Base-by-base conservation (phyloP, 345 rosid species). In the Viola odorata region DNA sequence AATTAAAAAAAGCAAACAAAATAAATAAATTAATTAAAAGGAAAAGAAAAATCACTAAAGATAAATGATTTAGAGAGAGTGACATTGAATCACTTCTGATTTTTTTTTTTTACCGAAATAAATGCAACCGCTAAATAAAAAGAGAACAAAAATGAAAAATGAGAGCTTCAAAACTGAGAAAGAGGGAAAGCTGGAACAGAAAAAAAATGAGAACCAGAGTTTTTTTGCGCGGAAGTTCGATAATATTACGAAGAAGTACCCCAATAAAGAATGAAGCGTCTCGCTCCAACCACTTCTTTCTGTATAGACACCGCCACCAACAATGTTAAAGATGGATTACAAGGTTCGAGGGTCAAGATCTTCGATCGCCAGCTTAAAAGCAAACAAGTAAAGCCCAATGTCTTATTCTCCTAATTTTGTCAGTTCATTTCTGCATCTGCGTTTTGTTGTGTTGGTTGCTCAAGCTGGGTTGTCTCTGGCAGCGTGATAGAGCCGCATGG, bases 401-500 rank as follows among this genome's bases (percentile, higher is more conserved):
- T 37, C 42, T 58, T 36, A 54, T 68, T 37, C 14, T 32, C 15
- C 16, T 49, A 59, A 12, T 10, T 12, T 36, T n/a, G 1, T 47
- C 7, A n/a, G 37, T 58, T 47, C 17, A 12, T 52, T 36, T 47
- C 7, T 42, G 6, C 8, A 1, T 51, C 58, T 13, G 37, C 7
- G 41, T 12, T 3, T 47, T 47, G 50, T 6, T 6, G 8, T 47
- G 9, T 7, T 44, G 47, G 7, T 44, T 44, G 12, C 47, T 44
- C 12, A 11, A 44, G 10, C 56, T 49, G 44, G 52, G 55, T 36
- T 63, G 32, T 49, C n/a, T 60, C 60, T 55, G 73, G 78, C 80
- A 90, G 99, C 97, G 99, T 53, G 99, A 90, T 57, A 83, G 99
- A 75, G 92, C 99, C 42, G 95, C 99, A 8, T 94, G 99, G 99